Percentiles rank a stretch among this genome's conserved stretches.
phyloP scores from a whole-genome alignment of 805 yeast genomes.

The Saturnispora halmiae region DNA sequence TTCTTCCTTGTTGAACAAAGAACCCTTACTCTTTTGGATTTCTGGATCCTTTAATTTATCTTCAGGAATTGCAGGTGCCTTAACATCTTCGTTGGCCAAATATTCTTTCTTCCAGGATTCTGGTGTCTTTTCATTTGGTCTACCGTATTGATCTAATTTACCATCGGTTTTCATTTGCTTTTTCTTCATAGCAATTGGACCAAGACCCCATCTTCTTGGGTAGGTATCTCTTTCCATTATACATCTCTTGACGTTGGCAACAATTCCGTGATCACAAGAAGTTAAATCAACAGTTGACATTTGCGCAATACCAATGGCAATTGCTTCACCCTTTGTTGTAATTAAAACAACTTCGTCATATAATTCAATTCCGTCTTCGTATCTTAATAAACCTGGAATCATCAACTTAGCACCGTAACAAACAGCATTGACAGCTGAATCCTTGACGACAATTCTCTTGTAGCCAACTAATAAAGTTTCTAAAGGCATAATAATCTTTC shows the following conservation, averaged over 20 bases:
- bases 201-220: conserved; percentile 99
- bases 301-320: conserved; percentile 96
- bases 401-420: conserved; percentile 98
- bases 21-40: conserved; percentile 38
- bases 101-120: conserved; percentile 82
- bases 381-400: conserved; percentile 97
- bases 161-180: conserved; percentile 97
- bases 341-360: conserved; percentile 96
- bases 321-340: conserved; percentile 99
- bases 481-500: conserved; percentile 89
- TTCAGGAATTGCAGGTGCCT: conserved; percentile 52
- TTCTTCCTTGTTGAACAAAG: conserved; percentile 28
- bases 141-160: conserved; percentile 91
- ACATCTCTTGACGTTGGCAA: conserved; percentile 97
- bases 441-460: conserved; percentile 86
- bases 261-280: conserved; percentile 96
- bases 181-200: conserved; percentile 98
- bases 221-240: conserved; percentile 99
- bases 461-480: conserved; percentile 90
- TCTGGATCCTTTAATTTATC: conserved; percentile 36
- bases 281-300: conserved; percentile 97
- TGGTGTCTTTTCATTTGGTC: conserved; percentile 90
- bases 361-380: conserved; percentile 94
- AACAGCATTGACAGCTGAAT: conserved; percentile 94
- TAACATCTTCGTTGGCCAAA: conserved; percentile 57